A percentile compares a stretch with the other conserved stretches of the same genome.
These are phyloP conservation scores for Metschnikowia shivogae DNA, from an alignment of 805 yeast species.

Conservation along the genomic window DNA sequence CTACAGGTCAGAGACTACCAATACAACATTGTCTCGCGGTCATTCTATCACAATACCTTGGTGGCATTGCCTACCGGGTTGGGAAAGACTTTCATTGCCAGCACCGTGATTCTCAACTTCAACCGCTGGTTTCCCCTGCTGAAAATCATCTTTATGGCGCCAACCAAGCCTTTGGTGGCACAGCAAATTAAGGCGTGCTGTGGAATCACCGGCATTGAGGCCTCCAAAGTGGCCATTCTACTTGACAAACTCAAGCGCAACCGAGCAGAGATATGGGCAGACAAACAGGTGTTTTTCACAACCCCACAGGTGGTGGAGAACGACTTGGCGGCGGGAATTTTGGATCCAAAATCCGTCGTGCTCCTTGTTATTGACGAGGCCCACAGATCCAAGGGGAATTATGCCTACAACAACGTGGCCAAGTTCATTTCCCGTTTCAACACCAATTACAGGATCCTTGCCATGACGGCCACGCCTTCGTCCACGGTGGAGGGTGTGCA, in stretches of 20 bases:
- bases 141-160: constrained; percentile 92
- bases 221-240: constrained; percentile 72
- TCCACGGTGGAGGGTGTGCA: constrained; percentile 85
- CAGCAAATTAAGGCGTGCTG: constrained; percentile 94
- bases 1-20: constrained; percentile 85
- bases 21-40: constrained; percentile 66
- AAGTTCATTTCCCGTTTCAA: constrained; percentile 55
- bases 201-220: constrained; percentile 78
- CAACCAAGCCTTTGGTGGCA: constrained; percentile 92
- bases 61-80: constrained; percentile 96
- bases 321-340: constrained; percentile 69
- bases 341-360: constrained; percentile 71
- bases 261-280: constrained; percentile 73
- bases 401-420: constrained; percentile 84
- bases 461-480: constrained; percentile 95
- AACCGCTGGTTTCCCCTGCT: constrained; percentile 77
- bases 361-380: constrained; percentile 92
- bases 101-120: constrained; percentile 87
- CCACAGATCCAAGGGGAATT: constrained; percentile 86
- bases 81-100: constrained; percentile 95
- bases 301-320: constrained; percentile 97
- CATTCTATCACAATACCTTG: constrained; percentile 68
- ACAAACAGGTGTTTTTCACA: constrained; percentile 78
- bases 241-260: constrained; percentile 54
- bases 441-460: constrained; percentile 68